Evolutionary conservation across 257 asterid species (phyloP), one percentile per base, ranked within the genome.

Genomic region (Plectranthus barbatus): DNA sequence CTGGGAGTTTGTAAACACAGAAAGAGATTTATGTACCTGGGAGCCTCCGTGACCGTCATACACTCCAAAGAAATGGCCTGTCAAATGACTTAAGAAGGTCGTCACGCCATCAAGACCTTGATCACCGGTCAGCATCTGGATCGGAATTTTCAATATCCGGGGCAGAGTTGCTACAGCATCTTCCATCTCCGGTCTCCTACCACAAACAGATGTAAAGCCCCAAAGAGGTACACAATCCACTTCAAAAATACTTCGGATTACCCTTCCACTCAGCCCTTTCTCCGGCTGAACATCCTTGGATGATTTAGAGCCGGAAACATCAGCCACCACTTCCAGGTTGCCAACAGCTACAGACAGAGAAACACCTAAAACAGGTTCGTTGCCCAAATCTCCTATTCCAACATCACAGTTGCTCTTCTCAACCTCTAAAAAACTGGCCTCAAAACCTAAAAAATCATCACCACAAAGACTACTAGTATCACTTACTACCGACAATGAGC

Each of bases 31-130:
- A 31, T 18, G 13, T 57, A 91, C 98, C 95, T 92, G 97, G 65
- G 82, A 84, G 60, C 99, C 99, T 51, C 97, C 99, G 75, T 92
- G 99, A 59, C 99, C 99, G 73, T 92, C 99, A 61, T 92, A 92
- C 20, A 92, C 99, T 29, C 95, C 99, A 64, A 85, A 92, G 80
- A 92, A 92, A 80, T 92, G 99, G 20, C 88, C 83, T 0, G 90
- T 81, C 74, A 89, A 55, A 72, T 92, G 97, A 54, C 90, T 85
- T 33, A 92, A 77, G 21, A 66, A 67, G 37, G 86, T 61, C 1
- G 59, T 65, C 39, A 60, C 69, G 21, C 86, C 88, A 74, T 86
- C 90, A 55, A 73, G 33, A 5, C 50, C 74, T 9, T 75, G 81
- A 67, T 80, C 84, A n/a, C 88, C 90, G 49, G 72, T 67, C 18